Evolutionary conservation across 108 stramenopile species (phyloP), one percentile per base, ranked within the genome.

Genomic region (Pseudonitzschia multistriata): DNA sequence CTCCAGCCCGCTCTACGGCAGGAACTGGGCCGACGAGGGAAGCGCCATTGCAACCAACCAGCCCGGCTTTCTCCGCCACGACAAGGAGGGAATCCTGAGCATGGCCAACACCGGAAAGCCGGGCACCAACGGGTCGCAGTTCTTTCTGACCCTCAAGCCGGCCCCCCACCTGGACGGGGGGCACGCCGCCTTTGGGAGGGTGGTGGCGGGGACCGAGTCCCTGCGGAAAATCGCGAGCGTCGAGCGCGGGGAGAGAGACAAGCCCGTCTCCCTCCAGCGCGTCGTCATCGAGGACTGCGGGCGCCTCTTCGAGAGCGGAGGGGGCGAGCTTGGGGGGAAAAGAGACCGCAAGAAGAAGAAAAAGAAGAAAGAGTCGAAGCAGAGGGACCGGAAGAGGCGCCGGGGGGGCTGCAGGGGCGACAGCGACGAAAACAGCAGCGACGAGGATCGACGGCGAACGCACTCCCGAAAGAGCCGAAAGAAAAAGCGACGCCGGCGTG

Each of bases 201-300:
- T 95, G 17, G 52, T 79, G 13, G 52, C 62, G 15, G 91, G 94
- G 3, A 80, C 93, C 48, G 82, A 87, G 15, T 82, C 84, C 29
- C 77, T 97, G 48, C 67, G 81, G 45, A 70, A 78, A 42, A 86
- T 95, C 56, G 74, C 68, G 10, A 82, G 91, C 30, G 88, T 89
- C 55, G 83, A 79, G 27, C 74, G 76, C 5, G 85, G 81, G 31
- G 73, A 63, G 27, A 64, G 29, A 22, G 76, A 87, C 56, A 81
- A 82, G n/a, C 89, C 88, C 6, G 70, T 70, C 24, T 21, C 65
- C 30, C 76, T 87, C 67, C 86, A 91, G 72, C 67, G 82, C 45
- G 83, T 94, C 34, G 63, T 76, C 4, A 84, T 97, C 42, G 81
- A 69, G 13, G 94, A 96, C 77, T 97, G 95, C 67, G 96, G 96